Percentiles rank a stretch among this genome's conserved stretches.
phyloP scores from a whole-genome alignment of 805 yeast species.

The Lipomyces sp. region DNA sequence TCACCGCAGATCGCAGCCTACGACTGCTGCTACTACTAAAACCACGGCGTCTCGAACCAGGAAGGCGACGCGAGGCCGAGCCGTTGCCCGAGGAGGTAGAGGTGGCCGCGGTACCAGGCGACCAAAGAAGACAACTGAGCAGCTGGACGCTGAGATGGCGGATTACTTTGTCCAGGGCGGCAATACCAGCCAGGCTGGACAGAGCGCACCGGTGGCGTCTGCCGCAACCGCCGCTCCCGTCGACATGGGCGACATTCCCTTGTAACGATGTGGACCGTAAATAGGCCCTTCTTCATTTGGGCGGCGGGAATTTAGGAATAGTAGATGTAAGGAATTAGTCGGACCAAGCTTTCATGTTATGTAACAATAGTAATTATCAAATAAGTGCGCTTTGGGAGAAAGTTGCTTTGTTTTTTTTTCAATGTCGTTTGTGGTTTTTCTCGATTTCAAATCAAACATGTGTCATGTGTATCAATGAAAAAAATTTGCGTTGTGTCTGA shows the following conservation, averaged over 20 bases:
- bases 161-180: constrained; percentile 67
- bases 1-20: constrained; percentile 22
- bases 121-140: constrained; percentile 79
- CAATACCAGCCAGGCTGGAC: constrained; percentile 31
- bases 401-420: not conserved
- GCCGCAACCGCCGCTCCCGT: constrained; percentile 35
- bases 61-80: constrained; percentile 12
- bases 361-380: not conserved
- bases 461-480: not conserved
- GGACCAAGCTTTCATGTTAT: not conserved
- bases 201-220: constrained; percentile 17
- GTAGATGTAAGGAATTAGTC: not conserved
- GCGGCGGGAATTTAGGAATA: not conserved
- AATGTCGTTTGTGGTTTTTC: not conserved
- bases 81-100: constrained; percentile 35
- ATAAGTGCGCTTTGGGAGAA: not conserved
- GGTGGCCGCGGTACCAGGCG: constrained; percentile 42
- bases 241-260: constrained; percentile 39
- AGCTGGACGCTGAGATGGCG: constrained; percentile 97
- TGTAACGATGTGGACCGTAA: constrained; percentile 15
- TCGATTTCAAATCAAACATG: not conserved
- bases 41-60: constrained; percentile 11
- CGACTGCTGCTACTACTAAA: constrained; percentile 15
- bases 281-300: not conserved
- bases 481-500: no score